Evolutionary conservation across 164 flowering plant genomes (phyloP), one percentile per base, ranked within the genome.

Genomic region (Vitis riparia): DNA sequence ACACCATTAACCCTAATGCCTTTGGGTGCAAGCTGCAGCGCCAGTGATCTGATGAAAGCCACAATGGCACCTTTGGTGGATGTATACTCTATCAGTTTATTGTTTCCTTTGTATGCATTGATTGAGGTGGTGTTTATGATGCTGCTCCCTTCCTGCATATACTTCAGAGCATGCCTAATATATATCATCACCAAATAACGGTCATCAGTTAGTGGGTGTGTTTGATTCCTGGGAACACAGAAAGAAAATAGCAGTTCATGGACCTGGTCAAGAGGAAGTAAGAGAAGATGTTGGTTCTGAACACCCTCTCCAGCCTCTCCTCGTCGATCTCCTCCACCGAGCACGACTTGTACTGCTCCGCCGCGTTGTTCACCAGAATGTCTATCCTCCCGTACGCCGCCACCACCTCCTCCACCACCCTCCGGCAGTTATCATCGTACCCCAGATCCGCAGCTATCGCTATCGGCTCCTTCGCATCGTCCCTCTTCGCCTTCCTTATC

Each of bases 1-100:
- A 91, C 97, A 0, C 87, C 94, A 51, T 90, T 91, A 1, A 88
- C 98, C 0, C 97, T 85, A 11, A 93, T 93, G 0, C 90, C 92
- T 80, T 55, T 86, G 19, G 62, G 49, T 3, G 71, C 92, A 1
- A 89, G 81, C 66, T 88, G 89, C 1, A 87, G 82, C 0, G 93
- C 85, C 2, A 91, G 80, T 2, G 81, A 87, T 73, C 97, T 82
- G 0, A 90, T 90, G 76, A 86, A 93, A 0, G 89, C 79, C 48
- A 91, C 88, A 27, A 91, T 90, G 0, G 91, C 97, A 2, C 95
- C 95, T 62, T 91, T 91, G 0, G 97, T 91, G 2, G 98, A 66
- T 0, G 89, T 78, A 79, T 91, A 91, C 59, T 90, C 98, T 1
- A 93, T 79, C 59, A 91, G 62, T 67, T 71, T 75, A 0, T 84